Evolutionary conservation across 2,329 filamentous ascomycete genomes (phyloP).

Genomic region (Sordariomycetes sp.): DNA sequence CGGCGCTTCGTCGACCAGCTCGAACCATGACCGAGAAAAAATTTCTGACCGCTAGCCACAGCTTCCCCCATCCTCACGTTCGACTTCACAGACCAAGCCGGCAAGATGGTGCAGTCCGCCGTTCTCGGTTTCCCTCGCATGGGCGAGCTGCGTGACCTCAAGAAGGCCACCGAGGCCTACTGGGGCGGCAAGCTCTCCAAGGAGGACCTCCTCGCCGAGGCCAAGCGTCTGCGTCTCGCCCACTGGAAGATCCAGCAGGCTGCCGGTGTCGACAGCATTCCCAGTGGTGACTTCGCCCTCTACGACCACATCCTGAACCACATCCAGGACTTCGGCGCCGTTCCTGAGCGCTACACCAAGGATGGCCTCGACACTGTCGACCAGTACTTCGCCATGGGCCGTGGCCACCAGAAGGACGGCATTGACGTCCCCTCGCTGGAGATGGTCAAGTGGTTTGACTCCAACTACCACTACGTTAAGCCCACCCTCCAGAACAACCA

Average conservation of each 20-base stretch:
- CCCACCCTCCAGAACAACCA: constrained; percentile 96
- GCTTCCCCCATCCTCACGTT: not conserved
- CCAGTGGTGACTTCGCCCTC: constrained; percentile 98
- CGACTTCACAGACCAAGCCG: constrained; percentile 9
- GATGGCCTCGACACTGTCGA: constrained; percentile 82
- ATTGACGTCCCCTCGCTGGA: constrained; percentile 90
- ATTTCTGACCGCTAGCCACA: not conserved
- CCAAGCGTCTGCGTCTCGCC: constrained; percentile 89
- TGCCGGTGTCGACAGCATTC: constrained; percentile 94
- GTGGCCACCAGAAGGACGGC: constrained; percentile 92
- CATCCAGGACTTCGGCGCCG: constrained; percentile 93
- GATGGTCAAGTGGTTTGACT: constrained; percentile 99
- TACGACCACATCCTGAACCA: constrained; percentile 98
- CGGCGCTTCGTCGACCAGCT: not conserved
- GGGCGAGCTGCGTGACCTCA: constrained; percentile 96
- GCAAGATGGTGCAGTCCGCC: constrained; percentile 57
- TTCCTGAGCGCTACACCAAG: constrained; percentile 88
- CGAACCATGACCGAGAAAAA: not conserved
- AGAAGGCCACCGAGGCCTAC: constrained; percentile 98
- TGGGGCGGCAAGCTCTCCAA: constrained; percentile 94
- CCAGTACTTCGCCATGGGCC: constrained; percentile 99
- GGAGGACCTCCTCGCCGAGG: constrained; percentile 83
- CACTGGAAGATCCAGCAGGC: constrained; percentile 99
- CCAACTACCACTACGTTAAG: constrained; percentile 99
- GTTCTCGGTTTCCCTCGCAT: constrained; percentile 98